These are phyloP conservation scores for Backusella luteola DNA, from an alignment of 192 early-diverging fungal genomes.

Conservation along the genomic window DNA sequence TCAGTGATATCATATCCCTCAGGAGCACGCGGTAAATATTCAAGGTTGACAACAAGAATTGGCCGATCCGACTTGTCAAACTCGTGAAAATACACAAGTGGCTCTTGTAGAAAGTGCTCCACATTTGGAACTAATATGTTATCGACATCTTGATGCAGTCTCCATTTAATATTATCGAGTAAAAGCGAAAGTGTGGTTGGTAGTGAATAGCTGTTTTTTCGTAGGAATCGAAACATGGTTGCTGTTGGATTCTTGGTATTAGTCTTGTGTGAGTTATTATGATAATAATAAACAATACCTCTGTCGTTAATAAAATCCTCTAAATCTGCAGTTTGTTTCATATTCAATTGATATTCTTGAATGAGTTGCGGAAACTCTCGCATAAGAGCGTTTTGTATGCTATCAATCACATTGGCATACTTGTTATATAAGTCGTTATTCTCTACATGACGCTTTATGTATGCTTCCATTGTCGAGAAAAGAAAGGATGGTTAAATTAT, in stretches of 20 bases:
- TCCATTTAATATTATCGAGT: constrained; percentile 38
- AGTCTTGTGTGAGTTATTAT: too few species aligned
- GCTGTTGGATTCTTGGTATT: constrained; percentile 14
- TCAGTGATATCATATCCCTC: constrained; percentile 15
- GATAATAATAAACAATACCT: neutral
- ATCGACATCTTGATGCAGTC: constrained; percentile 34
- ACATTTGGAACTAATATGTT: constrained; percentile 13
- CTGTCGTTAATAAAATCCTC: constrained; percentile 31
- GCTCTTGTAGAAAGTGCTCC: constrained; percentile 14
- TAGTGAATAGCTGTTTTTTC: constrained; percentile 28
- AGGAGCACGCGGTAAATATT: constrained; percentile 21
- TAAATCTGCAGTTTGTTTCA: neutral
- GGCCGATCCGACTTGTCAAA: constrained; percentile 36
- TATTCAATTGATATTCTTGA: constrained; percentile 17
- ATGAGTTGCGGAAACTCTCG: constrained; percentile 28
- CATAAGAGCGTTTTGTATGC: constrained; percentile 22
- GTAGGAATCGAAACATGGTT: constrained; percentile 43
- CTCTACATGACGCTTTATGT: neutral
- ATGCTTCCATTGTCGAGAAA: constrained; percentile 15
- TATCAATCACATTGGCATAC: constrained; percentile 21
- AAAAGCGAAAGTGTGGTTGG: constrained; percentile 26
- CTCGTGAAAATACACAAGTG: constrained; percentile 39
- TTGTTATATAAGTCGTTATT: constrained; percentile 12
- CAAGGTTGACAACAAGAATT: constrained; percentile 28
- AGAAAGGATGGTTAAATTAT: neutral